Conservation (phyloP, 2,329 filamentous ascomycete genomes). For the Apiospora saccharicola region DNA sequence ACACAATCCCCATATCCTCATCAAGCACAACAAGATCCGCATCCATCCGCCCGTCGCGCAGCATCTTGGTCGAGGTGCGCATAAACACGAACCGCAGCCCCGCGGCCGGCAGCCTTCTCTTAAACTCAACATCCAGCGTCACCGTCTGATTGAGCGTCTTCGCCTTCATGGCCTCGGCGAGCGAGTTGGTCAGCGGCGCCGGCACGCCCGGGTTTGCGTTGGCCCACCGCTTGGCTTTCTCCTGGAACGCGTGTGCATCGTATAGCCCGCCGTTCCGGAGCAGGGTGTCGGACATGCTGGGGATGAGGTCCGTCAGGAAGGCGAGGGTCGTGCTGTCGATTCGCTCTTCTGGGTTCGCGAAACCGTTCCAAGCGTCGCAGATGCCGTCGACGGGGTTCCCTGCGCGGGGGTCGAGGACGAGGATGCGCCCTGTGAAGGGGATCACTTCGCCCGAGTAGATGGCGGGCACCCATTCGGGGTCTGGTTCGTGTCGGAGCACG, state of each 20-base stretch:
- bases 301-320: constrained; percentile 36
- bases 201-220: constrained; percentile 35
- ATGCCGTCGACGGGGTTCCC: constrained; percentile 33
- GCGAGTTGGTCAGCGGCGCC: constrained; percentile 27
- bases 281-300: neutral
- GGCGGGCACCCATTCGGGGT: constrained; percentile 36
- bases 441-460: neutral
- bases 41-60: neutral
- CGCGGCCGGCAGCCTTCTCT: constrained; percentile 33
- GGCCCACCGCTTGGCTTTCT: constrained; percentile 35
- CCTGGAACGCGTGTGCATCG: constrained; percentile 34
- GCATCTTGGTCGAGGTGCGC: constrained; percentile 29
- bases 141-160: constrained; percentile 33
- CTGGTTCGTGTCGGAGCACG: constrained; percentile 30
- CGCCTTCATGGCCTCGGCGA: constrained; percentile 32
- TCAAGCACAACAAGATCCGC: neutral
- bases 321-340: constrained; percentile 37
- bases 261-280: neutral
- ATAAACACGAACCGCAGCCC: constrained; percentile 36
- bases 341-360: constrained; percentile 28
- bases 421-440: constrained; percentile 30
- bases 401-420: constrained; percentile 34
- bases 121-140: constrained; percentile 40
- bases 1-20: neutral
- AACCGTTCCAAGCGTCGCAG: constrained; percentile 38